A percentile compares a stretch with the other conserved stretches of the same genome.
Evolutionary conservation across 345 rosid genomes (phyloP).

Genomic region (Psidium guajava): DNA sequence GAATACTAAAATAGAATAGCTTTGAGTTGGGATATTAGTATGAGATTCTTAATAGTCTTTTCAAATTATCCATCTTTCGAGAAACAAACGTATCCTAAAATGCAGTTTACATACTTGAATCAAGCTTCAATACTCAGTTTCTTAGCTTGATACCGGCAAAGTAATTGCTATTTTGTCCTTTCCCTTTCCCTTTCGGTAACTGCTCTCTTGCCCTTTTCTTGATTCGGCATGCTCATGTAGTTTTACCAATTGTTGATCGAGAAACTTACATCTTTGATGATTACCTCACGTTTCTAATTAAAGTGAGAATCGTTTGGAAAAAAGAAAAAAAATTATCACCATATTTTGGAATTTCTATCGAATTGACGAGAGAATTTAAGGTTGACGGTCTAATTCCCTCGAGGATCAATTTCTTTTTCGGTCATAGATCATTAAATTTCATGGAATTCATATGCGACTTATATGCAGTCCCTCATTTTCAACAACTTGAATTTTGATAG

Average conservation of each 20-base stretch:
- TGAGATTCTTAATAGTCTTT: too few relatives aligned
- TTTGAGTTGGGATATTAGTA: too few relatives aligned
- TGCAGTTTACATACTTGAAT: too few relatives aligned
- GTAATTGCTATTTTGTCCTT: rapidly evolving
- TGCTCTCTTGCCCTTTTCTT: background rate
- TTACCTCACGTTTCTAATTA: background rate
- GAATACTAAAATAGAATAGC: too few relatives aligned
- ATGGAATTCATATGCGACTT: background rate
- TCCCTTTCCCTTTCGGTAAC: background rate
- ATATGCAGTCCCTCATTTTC: background rate
- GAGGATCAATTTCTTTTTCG: background rate
- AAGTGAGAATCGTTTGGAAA: background rate
- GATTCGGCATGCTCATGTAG: background rate
- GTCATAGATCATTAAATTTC: background rate
- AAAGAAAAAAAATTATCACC: background rate
- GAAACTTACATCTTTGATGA: background rate
- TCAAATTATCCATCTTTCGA: too few relatives aligned
- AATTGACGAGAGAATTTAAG: background rate
- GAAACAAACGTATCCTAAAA: too few relatives aligned
- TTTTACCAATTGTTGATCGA: background rate
- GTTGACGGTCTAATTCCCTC: background rate
- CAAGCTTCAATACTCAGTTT: background rate
- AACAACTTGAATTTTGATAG: background rate
- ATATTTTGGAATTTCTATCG: background rate
- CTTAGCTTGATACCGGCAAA: background rate